Conservation (phyloP, 169 alveolate species). For the Cardiosporidium cionae region DNA sequence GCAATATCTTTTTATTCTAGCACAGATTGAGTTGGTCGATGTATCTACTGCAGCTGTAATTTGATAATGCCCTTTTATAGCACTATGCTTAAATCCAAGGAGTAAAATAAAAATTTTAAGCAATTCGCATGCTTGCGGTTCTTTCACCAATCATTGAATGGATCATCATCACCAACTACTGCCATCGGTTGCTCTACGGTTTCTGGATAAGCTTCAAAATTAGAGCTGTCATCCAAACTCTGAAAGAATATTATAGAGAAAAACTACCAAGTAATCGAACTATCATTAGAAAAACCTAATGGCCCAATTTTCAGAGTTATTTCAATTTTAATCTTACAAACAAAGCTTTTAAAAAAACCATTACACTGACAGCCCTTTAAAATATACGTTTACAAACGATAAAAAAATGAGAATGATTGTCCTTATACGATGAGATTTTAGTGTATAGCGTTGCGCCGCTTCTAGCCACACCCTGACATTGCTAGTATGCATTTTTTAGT, state of each 20-base stretch:
- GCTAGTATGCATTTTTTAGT: too few species aligned
- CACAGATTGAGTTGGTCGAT: too few species aligned
- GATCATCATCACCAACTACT: conserved; percentile 64
- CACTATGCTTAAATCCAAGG: too few species aligned
- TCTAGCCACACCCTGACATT: too few species aligned
- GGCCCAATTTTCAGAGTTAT: neutral
- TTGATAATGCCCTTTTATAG: too few species aligned
- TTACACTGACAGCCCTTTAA: neutral
- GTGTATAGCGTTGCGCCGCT: too few species aligned
- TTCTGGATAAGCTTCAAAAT: conserved; percentile 73
- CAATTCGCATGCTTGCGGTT: too few species aligned
- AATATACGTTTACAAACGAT: neutral
- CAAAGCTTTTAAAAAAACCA: neutral
- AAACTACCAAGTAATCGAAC: neutral
- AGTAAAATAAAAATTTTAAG: too few species aligned
- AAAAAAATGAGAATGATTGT: too few species aligned
- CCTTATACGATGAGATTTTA: too few species aligned
- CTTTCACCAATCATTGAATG: conserved; percentile 75
- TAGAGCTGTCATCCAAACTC: conserved; percentile 52
- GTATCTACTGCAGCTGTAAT: too few species aligned
- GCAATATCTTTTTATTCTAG: too few species aligned
- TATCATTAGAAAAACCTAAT: neutral
- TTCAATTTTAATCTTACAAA: neutral
- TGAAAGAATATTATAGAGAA: neutral
- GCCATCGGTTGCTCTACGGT: conserved; percentile 64